Percentiles rank a stretch among this genome's conserved stretches.
Evolutionary conservation across 164 flowering plant species (phyloP).

Genomic region (Liriodendron chinense): DNA sequence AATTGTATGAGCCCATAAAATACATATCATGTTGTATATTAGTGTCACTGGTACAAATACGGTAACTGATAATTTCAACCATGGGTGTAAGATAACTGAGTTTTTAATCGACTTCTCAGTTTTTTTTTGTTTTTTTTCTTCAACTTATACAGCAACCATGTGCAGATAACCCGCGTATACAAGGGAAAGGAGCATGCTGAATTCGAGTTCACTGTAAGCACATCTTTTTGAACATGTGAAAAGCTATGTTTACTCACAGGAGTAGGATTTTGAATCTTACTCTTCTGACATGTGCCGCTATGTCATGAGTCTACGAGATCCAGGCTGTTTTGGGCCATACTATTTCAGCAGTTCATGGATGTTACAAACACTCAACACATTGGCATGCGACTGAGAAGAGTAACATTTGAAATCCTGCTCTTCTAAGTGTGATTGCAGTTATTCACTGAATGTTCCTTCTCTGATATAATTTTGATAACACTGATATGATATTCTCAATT

Average conservation of each 20-base stretch:
- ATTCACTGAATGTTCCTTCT: not conserved
- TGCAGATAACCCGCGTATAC: slow-evolving; percentile 84
- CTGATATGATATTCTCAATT: slow-evolving; percentile 3
- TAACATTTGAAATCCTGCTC: not conserved
- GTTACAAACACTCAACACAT: not conserved
- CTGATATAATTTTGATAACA: not conserved
- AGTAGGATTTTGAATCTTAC: not conserved
- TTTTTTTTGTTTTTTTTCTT: not conserved
- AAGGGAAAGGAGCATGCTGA: slow-evolving; percentile 56
- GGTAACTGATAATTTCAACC: too few species aligned
- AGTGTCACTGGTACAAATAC: too few species aligned
- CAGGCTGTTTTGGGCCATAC: not conserved
- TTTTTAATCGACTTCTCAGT: not conserved
- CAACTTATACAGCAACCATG: not conserved
- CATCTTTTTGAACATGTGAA: not conserved
- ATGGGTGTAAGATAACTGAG: not conserved
- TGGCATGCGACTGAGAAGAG: not conserved
- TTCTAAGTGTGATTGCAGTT: not conserved
- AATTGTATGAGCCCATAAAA: too few species aligned
- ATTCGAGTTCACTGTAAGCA: slow-evolving; percentile 50
- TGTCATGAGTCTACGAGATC: not conserved
- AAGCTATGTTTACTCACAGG: not conserved
- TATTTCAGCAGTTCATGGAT: not conserved
- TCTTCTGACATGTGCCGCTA: not conserved
- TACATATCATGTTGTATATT: too few species aligned